Percentiles rank a stretch among this genome's conserved stretches.
These are phyloP conservation scores for Lodderomyces theae DNA, from an alignment of 1,139 yeast species.

Conservation along the genomic window DNA sequence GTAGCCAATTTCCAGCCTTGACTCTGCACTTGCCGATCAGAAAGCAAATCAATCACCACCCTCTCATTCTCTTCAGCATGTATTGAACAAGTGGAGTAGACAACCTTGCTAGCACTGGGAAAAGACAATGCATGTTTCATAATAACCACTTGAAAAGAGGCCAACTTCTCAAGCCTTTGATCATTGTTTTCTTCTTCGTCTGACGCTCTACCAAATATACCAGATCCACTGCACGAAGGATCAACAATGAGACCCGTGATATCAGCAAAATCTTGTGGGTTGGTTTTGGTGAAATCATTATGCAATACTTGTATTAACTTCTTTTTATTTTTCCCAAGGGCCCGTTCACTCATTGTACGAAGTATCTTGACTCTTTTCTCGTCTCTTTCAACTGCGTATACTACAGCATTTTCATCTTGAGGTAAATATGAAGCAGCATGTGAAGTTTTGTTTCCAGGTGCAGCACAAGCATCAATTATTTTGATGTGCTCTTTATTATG, in stretches of 20 bases:
- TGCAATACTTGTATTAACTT: conserved; percentile 65
- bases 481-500: conserved; percentile 42
- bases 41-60: conserved; percentile 75
- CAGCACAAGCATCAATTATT: conserved; percentile 92
- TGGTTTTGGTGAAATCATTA: conserved; percentile 75
- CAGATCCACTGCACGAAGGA: conserved; percentile 97
- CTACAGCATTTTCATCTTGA: conserved; percentile 17
- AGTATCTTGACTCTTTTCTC: conserved; percentile 67
- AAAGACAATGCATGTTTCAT: conserved; percentile 85
- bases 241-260: conserved; percentile 87
- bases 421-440: conserved; percentile 70
- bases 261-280: conserved; percentile 58
- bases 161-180: conserved; percentile 65
- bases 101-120: conserved; percentile 74
- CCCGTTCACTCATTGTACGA: conserved; percentile 72
- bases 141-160: conserved; percentile 83
- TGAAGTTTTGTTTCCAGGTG: conserved; percentile 97
- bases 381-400: conserved; percentile 88
- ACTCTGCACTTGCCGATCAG: conserved; percentile 55
- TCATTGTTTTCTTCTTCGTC: conserved; percentile 48
- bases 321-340: conserved; percentile 54
- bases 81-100: conserved; percentile 92
- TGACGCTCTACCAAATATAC: conserved; percentile 83
- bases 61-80: conserved; percentile 92
- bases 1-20: conserved; percentile 76